Conservation (phyloP, 139 green algal species). For the Chlorella sp. region DNA sequence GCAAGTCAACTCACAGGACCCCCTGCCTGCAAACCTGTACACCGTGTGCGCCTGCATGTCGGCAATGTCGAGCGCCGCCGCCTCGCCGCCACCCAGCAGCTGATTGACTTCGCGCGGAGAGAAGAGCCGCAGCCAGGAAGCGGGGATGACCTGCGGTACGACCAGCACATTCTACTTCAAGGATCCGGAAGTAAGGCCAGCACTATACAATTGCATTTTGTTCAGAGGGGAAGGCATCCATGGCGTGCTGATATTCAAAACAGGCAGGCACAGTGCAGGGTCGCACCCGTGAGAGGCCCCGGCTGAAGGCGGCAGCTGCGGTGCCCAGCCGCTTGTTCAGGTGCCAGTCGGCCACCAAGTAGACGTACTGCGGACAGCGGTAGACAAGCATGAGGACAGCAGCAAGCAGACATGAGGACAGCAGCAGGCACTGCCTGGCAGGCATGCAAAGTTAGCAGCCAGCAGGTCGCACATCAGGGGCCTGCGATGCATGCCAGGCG, state of each 20-base stretch:
- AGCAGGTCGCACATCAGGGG: too few species aligned
- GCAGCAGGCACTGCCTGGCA: too few species aligned
- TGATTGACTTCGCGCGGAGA: constrained; percentile 86
- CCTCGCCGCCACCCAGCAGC: constrained; percentile 64
- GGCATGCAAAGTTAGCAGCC: too few species aligned
- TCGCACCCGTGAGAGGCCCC: constrained; percentile 58
- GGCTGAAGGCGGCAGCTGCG: constrained; percentile 71
- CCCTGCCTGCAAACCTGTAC: constrained; percentile 54
- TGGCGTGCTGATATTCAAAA: too few species aligned
- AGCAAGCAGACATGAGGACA: too few species aligned
- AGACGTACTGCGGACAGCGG: constrained; percentile 86
- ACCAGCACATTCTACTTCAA: too few species aligned
- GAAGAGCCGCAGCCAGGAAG: constrained; percentile 83
- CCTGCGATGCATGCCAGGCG: too few species aligned
- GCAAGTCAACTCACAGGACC: neutral
- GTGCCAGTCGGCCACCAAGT: constrained; percentile 85
- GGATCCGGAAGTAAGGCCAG: too few species aligned
- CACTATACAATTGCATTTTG: too few species aligned
- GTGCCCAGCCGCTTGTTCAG: constrained; percentile 73
- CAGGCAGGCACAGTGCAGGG: too few species aligned
- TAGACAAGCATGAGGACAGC: too few species aligned
- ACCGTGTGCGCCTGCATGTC: constrained; percentile 74
- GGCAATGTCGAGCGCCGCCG: constrained; percentile 68
- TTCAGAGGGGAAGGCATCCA: too few species aligned
- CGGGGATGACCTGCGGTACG: constrained; percentile 56